A percentile compares a stretch with the other conserved stretches of the same genome.
phyloP scores from a whole-genome alignment of 495 filamentous ascomycete species.

The Penicillium dipodomyicola region DNA sequence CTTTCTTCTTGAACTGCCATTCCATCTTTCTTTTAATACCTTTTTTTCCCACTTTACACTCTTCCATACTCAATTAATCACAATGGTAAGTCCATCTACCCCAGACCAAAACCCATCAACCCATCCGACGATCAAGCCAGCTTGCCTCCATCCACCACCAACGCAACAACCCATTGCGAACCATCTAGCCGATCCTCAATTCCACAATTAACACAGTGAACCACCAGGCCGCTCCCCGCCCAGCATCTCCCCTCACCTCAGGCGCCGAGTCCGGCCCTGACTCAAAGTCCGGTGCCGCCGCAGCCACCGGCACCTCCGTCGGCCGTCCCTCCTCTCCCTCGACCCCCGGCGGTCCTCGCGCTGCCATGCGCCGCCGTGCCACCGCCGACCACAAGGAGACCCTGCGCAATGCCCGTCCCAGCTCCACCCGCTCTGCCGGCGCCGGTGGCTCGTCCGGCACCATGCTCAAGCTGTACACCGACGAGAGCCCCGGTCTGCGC shows the following conservation, averaged over 20 bases:
- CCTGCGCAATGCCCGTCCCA: constrained; percentile 83
- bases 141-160: constrained; percentile 7
- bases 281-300: constrained; percentile 62
- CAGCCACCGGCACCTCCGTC: constrained; percentile 60
- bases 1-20: constrained; percentile 11
- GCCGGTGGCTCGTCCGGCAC: constrained; percentile 95
- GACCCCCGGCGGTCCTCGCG: constrained; percentile 90
- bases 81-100: constrained; percentile 37
- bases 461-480: constrained; percentile 99
- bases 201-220: constrained; percentile 12
- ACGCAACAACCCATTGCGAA: background rate
- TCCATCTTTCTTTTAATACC: constrained; percentile 4
- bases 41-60: constrained; percentile 12
- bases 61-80: constrained; percentile 21
- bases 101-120: constrained; percentile 10
- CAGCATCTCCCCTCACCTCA: constrained; percentile 49
- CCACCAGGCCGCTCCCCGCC: constrained; percentile 45
- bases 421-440: constrained; percentile 87
- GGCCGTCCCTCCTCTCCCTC: constrained; percentile 81
- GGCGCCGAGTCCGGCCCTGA: constrained; percentile 51
- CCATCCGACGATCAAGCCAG: constrained; percentile 11
- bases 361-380: constrained; percentile 87
- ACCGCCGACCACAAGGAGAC: constrained; percentile 95
- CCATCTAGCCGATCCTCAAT: constrained; percentile 8
- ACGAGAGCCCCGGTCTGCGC: constrained; percentile 92